Percentiles rank a stretch among this genome's conserved stretches.
phyloP scores from a whole-genome alignment of 352 stramenopile species.

The Phytophthora cactorum region DNA sequence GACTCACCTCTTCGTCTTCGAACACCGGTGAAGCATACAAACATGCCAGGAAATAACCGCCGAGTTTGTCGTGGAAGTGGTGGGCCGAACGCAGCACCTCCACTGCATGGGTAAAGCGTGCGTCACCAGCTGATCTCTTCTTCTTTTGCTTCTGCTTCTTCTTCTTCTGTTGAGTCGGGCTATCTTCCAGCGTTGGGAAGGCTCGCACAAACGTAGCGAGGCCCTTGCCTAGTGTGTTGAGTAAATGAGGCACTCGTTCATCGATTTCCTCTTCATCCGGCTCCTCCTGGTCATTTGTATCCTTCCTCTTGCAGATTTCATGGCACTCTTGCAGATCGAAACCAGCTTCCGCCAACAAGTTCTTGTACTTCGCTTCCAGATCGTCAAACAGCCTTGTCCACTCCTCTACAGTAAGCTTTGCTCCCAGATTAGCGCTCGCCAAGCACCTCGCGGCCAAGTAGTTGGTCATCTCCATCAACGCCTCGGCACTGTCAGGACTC shows the following conservation, averaged over 20 bases:
- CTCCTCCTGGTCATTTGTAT: slow-evolving; percentile 63
- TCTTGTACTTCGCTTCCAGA: slow-evolving; percentile 51
- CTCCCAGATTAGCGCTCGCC: slow-evolving; percentile 16
- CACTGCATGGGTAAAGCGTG: slow-evolving; percentile 57
- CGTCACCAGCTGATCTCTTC: slow-evolving; percentile 10
- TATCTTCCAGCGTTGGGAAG: slow-evolving; percentile 21
- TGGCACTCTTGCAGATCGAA: slow-evolving; percentile 70
- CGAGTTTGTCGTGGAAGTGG: slow-evolving; percentile 86
- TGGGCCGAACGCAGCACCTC: slow-evolving; percentile 73
- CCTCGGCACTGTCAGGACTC: slow-evolving; percentile 60
- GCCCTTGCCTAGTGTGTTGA: slow-evolving; percentile 69
- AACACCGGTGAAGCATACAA: slow-evolving; percentile 65
- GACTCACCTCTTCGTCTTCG: slow-evolving; percentile 59
- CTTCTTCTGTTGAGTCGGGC: slow-evolving; percentile 10
- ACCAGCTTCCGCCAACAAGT: slow-evolving; percentile 40
- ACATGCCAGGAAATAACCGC: slow-evolving; percentile 75
- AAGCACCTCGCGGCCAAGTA: slow-evolving; percentile 63
- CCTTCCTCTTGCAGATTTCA: slow-evolving; percentile 70
- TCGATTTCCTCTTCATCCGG: slow-evolving; percentile 70
- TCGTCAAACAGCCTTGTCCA: slow-evolving; percentile 56
- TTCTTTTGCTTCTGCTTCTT: slow-evolving; percentile 29
- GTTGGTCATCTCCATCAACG: slow-evolving; percentile 77
- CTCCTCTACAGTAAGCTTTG: slow-evolving; percentile 14
- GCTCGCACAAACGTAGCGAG: slow-evolving; percentile 51
- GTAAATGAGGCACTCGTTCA: slow-evolving; percentile 65